A percentile compares a stretch with the other conserved stretches of the same genome.
Conservation (phyloP, 305 asterid species). For the Fraxinus nigra region DNA sequence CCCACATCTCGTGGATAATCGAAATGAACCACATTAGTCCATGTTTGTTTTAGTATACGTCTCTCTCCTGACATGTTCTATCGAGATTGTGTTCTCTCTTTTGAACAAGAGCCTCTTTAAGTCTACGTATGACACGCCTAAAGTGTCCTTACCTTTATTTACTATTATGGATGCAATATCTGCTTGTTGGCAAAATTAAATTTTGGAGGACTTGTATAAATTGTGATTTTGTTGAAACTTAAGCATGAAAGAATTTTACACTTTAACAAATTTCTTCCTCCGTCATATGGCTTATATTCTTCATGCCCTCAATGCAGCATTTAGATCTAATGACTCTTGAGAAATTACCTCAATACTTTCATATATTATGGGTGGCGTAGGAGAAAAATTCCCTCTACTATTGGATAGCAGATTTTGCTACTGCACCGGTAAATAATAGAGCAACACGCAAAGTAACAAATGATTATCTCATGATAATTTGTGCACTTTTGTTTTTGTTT, state of each 20-base stretch:
- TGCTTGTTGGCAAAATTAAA: background rate
- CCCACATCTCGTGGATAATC: background rate
- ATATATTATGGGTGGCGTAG: background rate
- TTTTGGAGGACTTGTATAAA: background rate
- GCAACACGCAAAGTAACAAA: background rate
- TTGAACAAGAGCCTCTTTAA: background rate
- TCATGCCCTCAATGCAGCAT: background rate
- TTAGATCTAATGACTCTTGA: background rate
- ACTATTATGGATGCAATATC: background rate
- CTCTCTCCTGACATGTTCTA: background rate
- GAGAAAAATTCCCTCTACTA: background rate
- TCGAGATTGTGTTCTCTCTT: background rate
- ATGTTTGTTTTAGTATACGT: background rate
- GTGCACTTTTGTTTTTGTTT: background rate
- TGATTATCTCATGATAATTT: background rate
- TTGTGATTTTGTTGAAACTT: background rate
- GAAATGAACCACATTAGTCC: background rate
- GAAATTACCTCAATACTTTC: background rate
- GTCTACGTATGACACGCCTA: background rate
- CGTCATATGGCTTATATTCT: background rate
- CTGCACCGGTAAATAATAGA: background rate
- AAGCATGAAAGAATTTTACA: background rate
- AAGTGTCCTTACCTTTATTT: background rate
- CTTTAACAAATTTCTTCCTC: background rate
- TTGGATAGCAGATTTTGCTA: background rate